These are phyloP conservation scores for Phaeodactylum tricornutum DNA, from an alignment of 108 stramenopile species.

Conservation along the genomic window DNA sequence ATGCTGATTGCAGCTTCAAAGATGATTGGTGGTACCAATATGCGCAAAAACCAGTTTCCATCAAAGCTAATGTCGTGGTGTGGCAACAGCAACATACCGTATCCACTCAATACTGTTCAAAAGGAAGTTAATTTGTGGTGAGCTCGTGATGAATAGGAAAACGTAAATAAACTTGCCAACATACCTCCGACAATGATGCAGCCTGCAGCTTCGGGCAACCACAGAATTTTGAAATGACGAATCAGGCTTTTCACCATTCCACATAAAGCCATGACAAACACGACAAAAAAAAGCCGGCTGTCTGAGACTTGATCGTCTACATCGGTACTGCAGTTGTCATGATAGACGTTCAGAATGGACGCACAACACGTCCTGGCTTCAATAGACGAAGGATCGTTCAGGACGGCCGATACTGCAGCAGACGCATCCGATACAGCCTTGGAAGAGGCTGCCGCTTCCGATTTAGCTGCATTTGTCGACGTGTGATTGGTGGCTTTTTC, in stretches of 20 bases:
- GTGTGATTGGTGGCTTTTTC: slow-evolving; percentile 3
- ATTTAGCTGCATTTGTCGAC: slow-evolving; percentile 6
- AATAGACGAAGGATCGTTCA: slow-evolving; percentile 62
- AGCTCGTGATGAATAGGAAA: neutral
- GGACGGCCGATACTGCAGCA: slow-evolving; percentile 41
- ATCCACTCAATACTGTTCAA: slow-evolving; percentile 48
- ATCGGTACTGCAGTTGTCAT: slow-evolving; percentile 76
- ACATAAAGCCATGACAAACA: slow-evolving; percentile 75
- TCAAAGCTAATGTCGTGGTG: slow-evolving; percentile 77
- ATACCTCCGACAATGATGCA: slow-evolving; percentile 75
- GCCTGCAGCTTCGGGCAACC: slow-evolving; percentile 78
- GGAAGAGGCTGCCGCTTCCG: slow-evolving; percentile 36
- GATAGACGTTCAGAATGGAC: slow-evolving; percentile 75
- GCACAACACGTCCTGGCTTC: slow-evolving; percentile 80
- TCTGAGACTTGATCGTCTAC: slow-evolving; percentile 73
- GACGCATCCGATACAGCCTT: slow-evolving; percentile 48
- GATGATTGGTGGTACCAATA: slow-evolving; percentile 87
- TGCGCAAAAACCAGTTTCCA: slow-evolving; percentile 75
- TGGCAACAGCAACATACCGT: slow-evolving; percentile 49
- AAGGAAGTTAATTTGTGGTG: too few relatives aligned
- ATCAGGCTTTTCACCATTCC: slow-evolving; percentile 82
- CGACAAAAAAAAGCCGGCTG: slow-evolving; percentile 57
- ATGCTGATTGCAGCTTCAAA: slow-evolving; percentile 83
- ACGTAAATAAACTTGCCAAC: slow-evolving; percentile 12
- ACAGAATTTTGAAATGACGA: slow-evolving; percentile 70